Conservation (phyloP, 176 grass and related monocot genomes). For the Juncus inflexus region DNA sequence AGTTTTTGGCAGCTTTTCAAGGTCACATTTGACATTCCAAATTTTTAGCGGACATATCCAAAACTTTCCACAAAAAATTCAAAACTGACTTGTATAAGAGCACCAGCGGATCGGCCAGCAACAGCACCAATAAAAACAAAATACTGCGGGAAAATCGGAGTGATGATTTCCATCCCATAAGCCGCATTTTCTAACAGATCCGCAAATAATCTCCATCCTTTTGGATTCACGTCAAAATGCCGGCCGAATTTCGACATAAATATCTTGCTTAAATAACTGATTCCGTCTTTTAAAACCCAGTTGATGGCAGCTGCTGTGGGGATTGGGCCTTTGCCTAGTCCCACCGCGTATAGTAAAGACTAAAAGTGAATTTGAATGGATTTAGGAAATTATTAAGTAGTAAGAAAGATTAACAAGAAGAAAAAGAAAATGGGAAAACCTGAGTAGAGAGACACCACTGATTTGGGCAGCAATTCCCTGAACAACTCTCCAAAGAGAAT, state of each 20-base stretch:
- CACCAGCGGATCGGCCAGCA: conserved; percentile 72
- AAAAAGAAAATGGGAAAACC: conserved; percentile 21
- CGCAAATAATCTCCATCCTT: conserved; percentile 78
- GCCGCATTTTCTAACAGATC: conserved; percentile 86
- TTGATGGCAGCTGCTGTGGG: conserved; percentile 78
- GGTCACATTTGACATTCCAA: too few species aligned
- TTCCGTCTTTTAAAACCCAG: conserved; percentile 90
- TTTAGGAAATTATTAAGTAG: not conserved
- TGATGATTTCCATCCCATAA: conserved; percentile 87
- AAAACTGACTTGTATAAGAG: conserved; percentile 76
- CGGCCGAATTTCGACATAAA: conserved; percentile 76
- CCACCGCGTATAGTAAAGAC: conserved; percentile 82
- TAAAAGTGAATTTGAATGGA: conserved; percentile 27
- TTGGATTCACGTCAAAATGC: conserved; percentile 93
- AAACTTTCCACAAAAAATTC: conserved; percentile 3
- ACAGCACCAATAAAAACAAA: conserved; percentile 82
- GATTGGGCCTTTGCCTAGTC: conserved; percentile 84
- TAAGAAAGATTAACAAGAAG: not conserved
- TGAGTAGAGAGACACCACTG: conserved; percentile 90
- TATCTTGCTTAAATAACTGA: conserved; percentile 94
- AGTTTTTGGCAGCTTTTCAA: too few species aligned
- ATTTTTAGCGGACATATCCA: too few species aligned
- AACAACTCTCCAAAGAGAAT: conserved; percentile 76
- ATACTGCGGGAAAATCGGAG: conserved; percentile 81
- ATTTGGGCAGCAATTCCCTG: conserved; percentile 84